phyloP scores from a whole-genome alignment of 2,329 filamentous ascomycete species.

The Alternaria sp. region DNA sequence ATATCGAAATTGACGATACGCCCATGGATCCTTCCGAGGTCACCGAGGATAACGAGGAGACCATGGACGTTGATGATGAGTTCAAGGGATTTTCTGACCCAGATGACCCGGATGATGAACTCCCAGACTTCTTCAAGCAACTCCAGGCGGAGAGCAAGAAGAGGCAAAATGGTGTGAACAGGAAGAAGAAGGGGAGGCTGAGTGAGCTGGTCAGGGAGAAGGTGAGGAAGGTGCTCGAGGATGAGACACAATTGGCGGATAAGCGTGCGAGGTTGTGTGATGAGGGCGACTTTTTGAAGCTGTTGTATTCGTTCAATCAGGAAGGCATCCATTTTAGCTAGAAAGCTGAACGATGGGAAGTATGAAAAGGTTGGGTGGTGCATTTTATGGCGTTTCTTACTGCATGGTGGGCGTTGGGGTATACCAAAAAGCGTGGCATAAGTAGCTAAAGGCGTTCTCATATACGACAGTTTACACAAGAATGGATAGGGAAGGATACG shows the following conservation, averaged over 20 bases:
- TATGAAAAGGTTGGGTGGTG: neutral
- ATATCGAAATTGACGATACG: slow-evolving; percentile 77
- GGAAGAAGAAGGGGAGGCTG: slow-evolving; percentile 81
- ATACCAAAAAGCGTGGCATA: slow-evolving; percentile 35
- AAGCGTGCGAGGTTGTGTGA: slow-evolving; percentile 87
- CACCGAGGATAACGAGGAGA: slow-evolving; percentile 54
- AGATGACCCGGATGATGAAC: slow-evolving; percentile 71
- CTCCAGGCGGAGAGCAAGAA: slow-evolving; percentile 55
- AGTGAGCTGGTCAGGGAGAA: slow-evolving; percentile 85
- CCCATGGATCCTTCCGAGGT: slow-evolving; percentile 41
- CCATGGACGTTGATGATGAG: slow-evolving; percentile 62
- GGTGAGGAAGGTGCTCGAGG: slow-evolving; percentile 83
- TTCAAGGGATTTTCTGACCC: slow-evolving; percentile 61
- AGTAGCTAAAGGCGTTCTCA: neutral
- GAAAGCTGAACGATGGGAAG: neutral
- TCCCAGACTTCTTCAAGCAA: slow-evolving; percentile 87
- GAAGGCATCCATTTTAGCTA: slow-evolving; percentile 92
- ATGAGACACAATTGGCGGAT: slow-evolving; percentile 80
- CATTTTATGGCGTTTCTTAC: slow-evolving; percentile 15
- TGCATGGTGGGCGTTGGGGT: slow-evolving; percentile 16
- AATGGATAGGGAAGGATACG: too few relatives aligned
- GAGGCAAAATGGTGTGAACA: slow-evolving; percentile 59
- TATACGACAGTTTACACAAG: neutral
- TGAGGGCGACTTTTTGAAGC: slow-evolving; percentile 87
- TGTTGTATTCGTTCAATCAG: slow-evolving; percentile 86